phyloP scores from a whole-genome alignment of 2,329 filamentous ascomycete species.

The Orbilia javanica region DNA sequence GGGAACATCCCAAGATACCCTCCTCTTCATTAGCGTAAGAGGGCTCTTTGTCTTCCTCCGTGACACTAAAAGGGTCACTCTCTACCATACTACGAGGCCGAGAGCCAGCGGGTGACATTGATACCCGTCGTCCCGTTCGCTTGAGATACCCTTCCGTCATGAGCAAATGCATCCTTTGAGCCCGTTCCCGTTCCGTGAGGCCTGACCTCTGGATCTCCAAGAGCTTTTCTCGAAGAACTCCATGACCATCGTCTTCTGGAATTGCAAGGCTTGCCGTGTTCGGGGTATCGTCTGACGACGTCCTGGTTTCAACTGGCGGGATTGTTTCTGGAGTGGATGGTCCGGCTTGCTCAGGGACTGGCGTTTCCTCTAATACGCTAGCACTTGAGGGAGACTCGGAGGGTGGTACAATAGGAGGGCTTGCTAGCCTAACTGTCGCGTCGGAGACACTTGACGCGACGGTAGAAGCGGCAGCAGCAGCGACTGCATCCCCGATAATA shows the following conservation, averaged over 20 bases:
- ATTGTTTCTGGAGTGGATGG: not conserved
- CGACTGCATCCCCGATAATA: constrained; percentile 23
- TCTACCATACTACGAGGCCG: constrained; percentile 67
- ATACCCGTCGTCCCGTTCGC: constrained; percentile 61
- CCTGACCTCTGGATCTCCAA: constrained; percentile 75
- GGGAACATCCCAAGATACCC: constrained; percentile 81
- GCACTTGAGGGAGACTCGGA: constrained; percentile 41
- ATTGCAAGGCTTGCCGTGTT: constrained; percentile 64
- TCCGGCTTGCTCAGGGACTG: not conserved
- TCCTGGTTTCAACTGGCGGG: not conserved
- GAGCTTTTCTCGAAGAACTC: constrained; percentile 75
- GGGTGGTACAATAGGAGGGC: constrained; percentile 36
- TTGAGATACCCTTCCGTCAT: constrained; percentile 76
- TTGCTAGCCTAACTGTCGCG: not conserved
- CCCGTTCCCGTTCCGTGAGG: constrained; percentile 75
- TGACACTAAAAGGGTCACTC: constrained; percentile 60
- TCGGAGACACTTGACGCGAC: constrained; percentile 15
- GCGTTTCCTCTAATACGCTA: constrained; percentile 23
- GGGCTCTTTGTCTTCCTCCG: constrained; percentile 66
- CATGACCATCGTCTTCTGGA: constrained; percentile 85
- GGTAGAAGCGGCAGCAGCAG: constrained; percentile 5
- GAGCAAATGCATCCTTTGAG: constrained; percentile 77
- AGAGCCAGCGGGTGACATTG: constrained; percentile 65
- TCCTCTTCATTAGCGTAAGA: constrained; percentile 68
- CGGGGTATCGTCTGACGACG: not conserved